A percentile compares a stretch with the other conserved stretches of the same genome.
These are phyloP conservation scores for Tuber microsphaerosporum DNA, from an alignment of 495 filamentous ascomycete genomes.

Conservation along the genomic window DNA sequence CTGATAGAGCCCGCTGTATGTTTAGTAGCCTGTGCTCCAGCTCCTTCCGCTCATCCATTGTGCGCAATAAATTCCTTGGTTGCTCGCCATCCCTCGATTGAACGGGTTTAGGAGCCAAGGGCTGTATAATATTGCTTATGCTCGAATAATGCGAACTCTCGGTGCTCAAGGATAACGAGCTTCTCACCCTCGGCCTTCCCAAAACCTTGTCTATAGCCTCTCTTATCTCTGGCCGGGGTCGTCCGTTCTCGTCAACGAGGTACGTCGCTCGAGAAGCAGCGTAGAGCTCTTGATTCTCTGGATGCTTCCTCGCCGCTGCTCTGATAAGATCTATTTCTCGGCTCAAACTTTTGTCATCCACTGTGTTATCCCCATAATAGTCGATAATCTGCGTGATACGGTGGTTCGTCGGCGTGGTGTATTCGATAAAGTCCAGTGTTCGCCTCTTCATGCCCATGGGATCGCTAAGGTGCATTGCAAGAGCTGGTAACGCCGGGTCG, in stretches of 20 bases:
- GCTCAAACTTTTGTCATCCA: slow-evolving; percentile 10
- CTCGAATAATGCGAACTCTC: slow-evolving; percentile 8
- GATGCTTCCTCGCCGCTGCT: slow-evolving; percentile 16
- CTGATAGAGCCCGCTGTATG: slow-evolving; percentile 14
- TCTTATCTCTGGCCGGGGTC: slow-evolving; percentile 16
- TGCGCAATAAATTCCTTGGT: slow-evolving; percentile 12
- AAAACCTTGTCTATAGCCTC: slow-evolving; percentile 14
- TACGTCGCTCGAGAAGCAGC: slow-evolving; percentile 13
- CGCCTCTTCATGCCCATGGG: slow-evolving; percentile 3
- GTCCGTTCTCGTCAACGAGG: slow-evolving; percentile 9
- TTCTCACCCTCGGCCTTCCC: slow-evolving; percentile 5
- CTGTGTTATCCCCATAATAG: slow-evolving; percentile 16
- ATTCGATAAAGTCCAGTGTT: slow-evolving; percentile 16
- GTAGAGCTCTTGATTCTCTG: slow-evolving; percentile 13
- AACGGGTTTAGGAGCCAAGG: slow-evolving; percentile 13
- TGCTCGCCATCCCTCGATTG: slow-evolving; percentile 12
- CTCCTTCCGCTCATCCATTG: slow-evolving; percentile 19
- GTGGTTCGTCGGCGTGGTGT: slow-evolving; percentile 5
- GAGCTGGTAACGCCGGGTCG: slow-evolving; percentile 12
- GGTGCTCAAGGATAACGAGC: slow-evolving; percentile 4
- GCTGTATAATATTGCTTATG: slow-evolving; percentile 11
- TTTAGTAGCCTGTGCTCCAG: slow-evolving; percentile 11
- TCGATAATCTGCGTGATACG: slow-evolving; percentile 21
- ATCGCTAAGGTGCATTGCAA: slow-evolving; percentile 8
- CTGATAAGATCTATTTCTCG: slow-evolving; percentile 16